Conservation (phyloP, 2,329 filamentous ascomycete species). For the Torrubiellomyces zombiae region DNA sequence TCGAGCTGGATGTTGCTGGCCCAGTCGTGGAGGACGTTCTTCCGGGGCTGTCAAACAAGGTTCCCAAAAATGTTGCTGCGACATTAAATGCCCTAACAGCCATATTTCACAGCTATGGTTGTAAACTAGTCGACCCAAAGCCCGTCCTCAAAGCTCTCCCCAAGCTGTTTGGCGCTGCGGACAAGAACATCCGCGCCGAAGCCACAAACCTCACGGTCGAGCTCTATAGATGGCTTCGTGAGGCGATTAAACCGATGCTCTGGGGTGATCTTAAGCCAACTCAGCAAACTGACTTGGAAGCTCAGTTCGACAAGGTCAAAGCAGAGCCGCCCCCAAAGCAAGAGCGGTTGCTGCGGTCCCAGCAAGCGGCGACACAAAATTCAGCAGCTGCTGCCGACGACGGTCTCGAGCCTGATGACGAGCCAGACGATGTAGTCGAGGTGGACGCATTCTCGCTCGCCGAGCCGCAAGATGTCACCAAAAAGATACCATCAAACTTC, state of each 20-base stretch:
- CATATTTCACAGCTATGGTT: conserved; percentile 87
- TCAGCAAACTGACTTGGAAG: conserved; percentile 85
- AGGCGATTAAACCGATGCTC: conserved; percentile 96
- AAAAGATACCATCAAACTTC: conserved; percentile 69
- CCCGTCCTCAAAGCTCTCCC: conserved; percentile 74
- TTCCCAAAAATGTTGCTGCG: conserved; percentile 66
- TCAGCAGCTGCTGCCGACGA: conserved; percentile 44
- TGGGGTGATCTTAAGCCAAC: conserved; percentile 92
- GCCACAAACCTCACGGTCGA: conserved; percentile 84
- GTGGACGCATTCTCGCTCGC: conserved; percentile 69
- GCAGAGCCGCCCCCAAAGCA: conserved; percentile 77
- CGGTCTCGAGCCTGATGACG: conserved; percentile 39
- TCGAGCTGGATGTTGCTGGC: conserved; percentile 74
- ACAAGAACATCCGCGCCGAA: conserved; percentile 94
- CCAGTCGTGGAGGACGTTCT: conserved; percentile 84
- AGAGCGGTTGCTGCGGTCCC: conserved; percentile 71
- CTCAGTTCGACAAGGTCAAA: conserved; percentile 86
- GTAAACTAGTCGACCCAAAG: conserved; percentile 87
- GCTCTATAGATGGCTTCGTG: conserved; percentile 89
- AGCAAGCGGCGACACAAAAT: conserved; percentile 69
- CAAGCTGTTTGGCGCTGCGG: conserved; percentile 85
- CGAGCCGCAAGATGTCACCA: conserved; percentile 72
- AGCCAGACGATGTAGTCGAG: conserved; percentile 35
- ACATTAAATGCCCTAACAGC: conserved; percentile 61
- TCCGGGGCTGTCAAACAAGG: conserved; percentile 69